These are phyloP conservation scores for Biscogniauxia sp. DNA, from an alignment of 2,329 filamentous ascomycete genomes.

Conservation along the genomic window DNA sequence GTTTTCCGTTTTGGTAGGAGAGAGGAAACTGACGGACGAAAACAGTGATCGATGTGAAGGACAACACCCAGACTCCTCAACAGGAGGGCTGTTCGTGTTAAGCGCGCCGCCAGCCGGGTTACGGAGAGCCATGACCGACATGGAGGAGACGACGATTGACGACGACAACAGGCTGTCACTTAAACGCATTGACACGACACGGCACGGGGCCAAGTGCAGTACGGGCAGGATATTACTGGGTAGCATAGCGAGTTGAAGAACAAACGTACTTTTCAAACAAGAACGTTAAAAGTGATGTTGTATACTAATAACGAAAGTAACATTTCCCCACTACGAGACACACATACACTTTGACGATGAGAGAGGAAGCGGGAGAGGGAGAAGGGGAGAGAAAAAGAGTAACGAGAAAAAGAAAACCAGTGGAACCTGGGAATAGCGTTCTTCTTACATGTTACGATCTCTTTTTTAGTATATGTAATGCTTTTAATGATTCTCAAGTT, in stretches of 20 bases:
- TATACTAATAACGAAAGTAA: slow-evolving; percentile 6
- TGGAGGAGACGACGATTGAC: slow-evolving; percentile 1
- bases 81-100: slow-evolving; percentile 74
- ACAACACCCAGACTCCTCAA: slow-evolving; percentile 65
- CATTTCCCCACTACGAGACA: neutral
- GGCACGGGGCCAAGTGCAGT: neutral
- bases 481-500: slow-evolving; percentile 8
- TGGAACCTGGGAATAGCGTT: slow-evolving; percentile 16
- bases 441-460: slow-evolving; percentile 23
- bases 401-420: slow-evolving; percentile 12
- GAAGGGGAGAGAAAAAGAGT: neutral
- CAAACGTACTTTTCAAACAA: slow-evolving; percentile 8
- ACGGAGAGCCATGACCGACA: neutral
- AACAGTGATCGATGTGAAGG: slow-evolving; percentile 90
- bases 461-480: slow-evolving; percentile 34
- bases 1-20: slow-evolving; percentile 34
- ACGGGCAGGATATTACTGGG: slow-evolving; percentile 24
- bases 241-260: slow-evolving; percentile 32
- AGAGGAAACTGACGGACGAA: slow-evolving; percentile 23
- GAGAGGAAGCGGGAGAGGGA: neutral
- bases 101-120: slow-evolving; percentile 3
- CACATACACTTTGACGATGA: neutral
- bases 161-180: neutral
- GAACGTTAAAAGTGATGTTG: slow-evolving; percentile 2
- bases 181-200: slow-evolving; percentile 2